Evolutionary conservation across 1,139 yeast genomes (phyloP).

Genomic region (Sporopachydermia cereana): DNA sequence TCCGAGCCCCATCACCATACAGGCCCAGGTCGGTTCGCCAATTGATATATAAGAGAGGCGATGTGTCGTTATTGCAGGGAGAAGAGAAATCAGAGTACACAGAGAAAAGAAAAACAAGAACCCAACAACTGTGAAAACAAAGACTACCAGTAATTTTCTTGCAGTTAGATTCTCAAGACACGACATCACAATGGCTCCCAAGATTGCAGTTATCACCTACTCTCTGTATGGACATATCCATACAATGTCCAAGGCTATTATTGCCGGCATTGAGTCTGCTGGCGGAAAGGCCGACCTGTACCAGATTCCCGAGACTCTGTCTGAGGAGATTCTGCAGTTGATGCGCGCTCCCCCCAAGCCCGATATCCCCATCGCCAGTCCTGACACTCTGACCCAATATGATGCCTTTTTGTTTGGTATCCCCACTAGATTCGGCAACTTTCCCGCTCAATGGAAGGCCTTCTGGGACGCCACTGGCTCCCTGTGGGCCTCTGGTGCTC

Average conservation of each 20-base stretch:
- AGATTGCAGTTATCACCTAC: slow-evolving; percentile 47
- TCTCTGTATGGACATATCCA: slow-evolving; percentile 54
- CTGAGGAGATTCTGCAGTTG: slow-evolving; percentile 33
- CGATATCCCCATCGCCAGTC: slow-evolving; percentile 40
- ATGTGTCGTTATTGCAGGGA: too few relatives aligned
- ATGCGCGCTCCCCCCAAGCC: slow-evolving; percentile 42
- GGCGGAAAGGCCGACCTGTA: slow-evolving; percentile 50
- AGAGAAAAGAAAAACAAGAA: background rate
- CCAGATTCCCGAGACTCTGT: slow-evolving; percentile 51
- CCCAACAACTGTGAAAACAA: background rate
- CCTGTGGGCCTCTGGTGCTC: slow-evolving; percentile 47
- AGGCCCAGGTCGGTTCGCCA: too few relatives aligned
- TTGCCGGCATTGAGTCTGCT: slow-evolving; percentile 44
- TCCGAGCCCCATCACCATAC: too few relatives aligned
- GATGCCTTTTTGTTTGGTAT: slow-evolving; percentile 54
- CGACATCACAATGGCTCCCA: slow-evolving; percentile 37
- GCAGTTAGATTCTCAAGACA: background rate
- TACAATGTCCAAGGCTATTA: slow-evolving; percentile 41
- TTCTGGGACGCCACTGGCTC: slow-evolving; percentile 55
- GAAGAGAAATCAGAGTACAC: too few relatives aligned
- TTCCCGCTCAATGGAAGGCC: slow-evolving; percentile 52
- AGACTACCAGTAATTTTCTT: background rate
- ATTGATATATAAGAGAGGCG: too few relatives aligned
- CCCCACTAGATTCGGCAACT: slow-evolving; percentile 52
- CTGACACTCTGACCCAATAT: slow-evolving; percentile 35